Evolutionary conservation across 805 yeast species (phyloP).

Genomic region (Wickerhamomyces xylosicus): DNA sequence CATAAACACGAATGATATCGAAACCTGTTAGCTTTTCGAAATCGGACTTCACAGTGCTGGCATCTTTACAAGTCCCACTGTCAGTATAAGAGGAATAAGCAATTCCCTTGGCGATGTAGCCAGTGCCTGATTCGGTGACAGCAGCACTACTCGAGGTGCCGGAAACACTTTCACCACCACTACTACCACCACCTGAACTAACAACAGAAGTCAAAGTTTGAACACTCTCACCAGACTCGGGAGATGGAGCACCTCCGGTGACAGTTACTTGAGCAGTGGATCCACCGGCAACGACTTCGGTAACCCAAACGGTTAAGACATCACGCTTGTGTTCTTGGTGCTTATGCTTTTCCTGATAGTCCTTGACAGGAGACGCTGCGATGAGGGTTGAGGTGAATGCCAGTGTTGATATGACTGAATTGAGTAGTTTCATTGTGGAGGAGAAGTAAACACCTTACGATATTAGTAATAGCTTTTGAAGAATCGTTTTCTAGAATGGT

Average conservation of each 20-base stretch:
- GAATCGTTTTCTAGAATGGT: too few species aligned
- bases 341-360: neutral
- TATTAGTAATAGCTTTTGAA: too few species aligned
- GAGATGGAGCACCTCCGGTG: neutral
- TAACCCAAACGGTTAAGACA: neutral
- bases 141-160: neutral
- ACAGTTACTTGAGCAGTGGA: neutral
- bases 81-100: slow-evolving; percentile 57
- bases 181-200: neutral
- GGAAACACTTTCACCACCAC: neutral
- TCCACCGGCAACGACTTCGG: neutral
- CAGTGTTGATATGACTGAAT: neutral
- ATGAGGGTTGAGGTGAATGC: neutral
- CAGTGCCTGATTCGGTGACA: slow-evolving; percentile 18
- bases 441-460: too few species aligned
- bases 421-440: neutral
- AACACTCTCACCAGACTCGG: neutral
- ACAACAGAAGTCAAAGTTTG: neutral
- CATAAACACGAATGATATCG: slow-evolving; percentile 47
- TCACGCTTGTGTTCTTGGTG: slow-evolving; percentile 1
- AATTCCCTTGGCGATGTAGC: slow-evolving; percentile 42
- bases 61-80: slow-evolving; percentile 43
- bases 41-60: slow-evolving; percentile 36
- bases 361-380: neutral
- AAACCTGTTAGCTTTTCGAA: slow-evolving; percentile 32